Conservation (phyloP, 192 early-diverging fungal genomes). For the Coemansia sp. region DNA sequence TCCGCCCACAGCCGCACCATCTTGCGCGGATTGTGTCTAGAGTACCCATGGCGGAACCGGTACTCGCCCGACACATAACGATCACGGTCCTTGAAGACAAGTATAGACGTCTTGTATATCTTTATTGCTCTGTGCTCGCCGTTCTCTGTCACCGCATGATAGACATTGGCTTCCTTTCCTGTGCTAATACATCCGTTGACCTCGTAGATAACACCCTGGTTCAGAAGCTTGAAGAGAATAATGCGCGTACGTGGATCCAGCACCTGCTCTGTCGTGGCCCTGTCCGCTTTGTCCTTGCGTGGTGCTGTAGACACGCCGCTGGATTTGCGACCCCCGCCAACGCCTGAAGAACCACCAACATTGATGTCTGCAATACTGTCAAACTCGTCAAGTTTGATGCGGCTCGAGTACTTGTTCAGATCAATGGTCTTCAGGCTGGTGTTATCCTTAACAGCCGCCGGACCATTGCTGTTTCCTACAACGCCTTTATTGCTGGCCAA, state of each 20-base stretch:
- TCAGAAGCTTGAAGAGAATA: slow-evolving; percentile 94
- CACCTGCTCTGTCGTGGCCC: slow-evolving; percentile 96
- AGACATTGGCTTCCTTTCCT: slow-evolving; percentile 99
- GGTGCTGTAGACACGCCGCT: slow-evolving; percentile 28
- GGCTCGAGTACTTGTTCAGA: slow-evolving; percentile 65
- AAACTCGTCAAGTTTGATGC: slow-evolving; percentile 69
- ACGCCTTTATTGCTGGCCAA: not conserved
- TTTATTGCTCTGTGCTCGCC: slow-evolving; percentile 90
- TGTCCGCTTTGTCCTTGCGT: slow-evolving; percentile 87
- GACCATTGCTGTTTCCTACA: slow-evolving; percentile 12
- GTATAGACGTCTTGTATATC: slow-evolving; percentile 98
- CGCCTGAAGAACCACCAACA: not conserved
- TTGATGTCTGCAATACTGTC: slow-evolving; percentile 21
- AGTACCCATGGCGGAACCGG: slow-evolving; percentile 94
- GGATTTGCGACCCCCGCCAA: slow-evolving; percentile 43
- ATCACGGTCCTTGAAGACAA: slow-evolving; percentile 97
- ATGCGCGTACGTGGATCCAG: slow-evolving; percentile 97
- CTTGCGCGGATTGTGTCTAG: slow-evolving; percentile 91
- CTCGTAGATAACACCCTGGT: slow-evolving; percentile 84
- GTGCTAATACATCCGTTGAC: slow-evolving; percentile 98
- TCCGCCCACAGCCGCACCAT: slow-evolving; percentile 99
- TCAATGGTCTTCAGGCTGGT: slow-evolving; percentile 52
- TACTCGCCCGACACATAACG: slow-evolving; percentile 95
- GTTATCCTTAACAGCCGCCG: slow-evolving; percentile 20
- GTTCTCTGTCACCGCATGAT: slow-evolving; percentile 86